phyloP scores from a whole-genome alignment of 1,284 basidiomycete genomes.

The Microbotryomycetes sp. region DNA sequence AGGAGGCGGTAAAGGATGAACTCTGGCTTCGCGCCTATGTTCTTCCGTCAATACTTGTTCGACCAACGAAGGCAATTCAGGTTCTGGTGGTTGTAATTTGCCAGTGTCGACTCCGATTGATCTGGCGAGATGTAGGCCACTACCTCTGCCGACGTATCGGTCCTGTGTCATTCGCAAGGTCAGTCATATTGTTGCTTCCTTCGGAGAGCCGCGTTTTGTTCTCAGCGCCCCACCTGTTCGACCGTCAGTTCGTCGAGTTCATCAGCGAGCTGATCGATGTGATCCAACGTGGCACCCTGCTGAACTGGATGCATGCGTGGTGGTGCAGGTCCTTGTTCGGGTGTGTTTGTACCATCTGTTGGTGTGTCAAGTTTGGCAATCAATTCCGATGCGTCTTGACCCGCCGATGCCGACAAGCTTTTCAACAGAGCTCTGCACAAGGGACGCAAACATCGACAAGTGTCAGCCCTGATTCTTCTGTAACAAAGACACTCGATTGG shows the following conservation, averaged over 20 bases:
- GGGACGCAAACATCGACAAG: too few species aligned
- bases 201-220: background rate
- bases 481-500: too few species aligned
- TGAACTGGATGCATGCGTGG: background rate
- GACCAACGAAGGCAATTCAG: background rate
- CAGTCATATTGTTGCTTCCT: too few species aligned
- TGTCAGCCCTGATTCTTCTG: too few species aligned
- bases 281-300: background rate
- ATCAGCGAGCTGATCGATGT: slow-evolving; percentile 13
- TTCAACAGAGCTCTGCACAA: background rate
- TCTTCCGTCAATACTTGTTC: background rate
- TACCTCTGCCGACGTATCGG: slow-evolving; percentile 28
- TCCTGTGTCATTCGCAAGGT: too few species aligned
- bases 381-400: background rate
- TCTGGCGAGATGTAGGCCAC: slow-evolving; percentile 24
- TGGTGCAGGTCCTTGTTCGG: background rate
- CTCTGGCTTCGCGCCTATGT: background rate
- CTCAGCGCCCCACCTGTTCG: background rate
- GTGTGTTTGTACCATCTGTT: background rate
- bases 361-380: background rate
- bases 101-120: slow-evolving; percentile 1
- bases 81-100: background rate
- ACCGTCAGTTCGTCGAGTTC: slow-evolving; percentile 14
- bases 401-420: background rate
- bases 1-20: slow-evolving; percentile 5